Percentiles rank a stretch among this genome's conserved stretches.
These are phyloP conservation scores for Xylaria sp. DNA, from an alignment of 2,329 filamentous ascomycete genomes.

Conservation along the genomic window DNA sequence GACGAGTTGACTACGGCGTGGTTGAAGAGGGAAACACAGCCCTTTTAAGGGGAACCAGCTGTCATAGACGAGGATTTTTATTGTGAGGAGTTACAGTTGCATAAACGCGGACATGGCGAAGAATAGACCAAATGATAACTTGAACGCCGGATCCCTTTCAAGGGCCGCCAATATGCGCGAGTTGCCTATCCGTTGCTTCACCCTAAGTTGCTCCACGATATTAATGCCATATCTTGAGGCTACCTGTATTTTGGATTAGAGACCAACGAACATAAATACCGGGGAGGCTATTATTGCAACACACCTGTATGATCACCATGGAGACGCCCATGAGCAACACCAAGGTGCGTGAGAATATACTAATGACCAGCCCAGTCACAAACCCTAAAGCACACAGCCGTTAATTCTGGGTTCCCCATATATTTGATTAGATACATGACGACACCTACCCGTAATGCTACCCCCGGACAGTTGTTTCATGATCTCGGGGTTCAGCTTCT, in stretches of 20 bases:
- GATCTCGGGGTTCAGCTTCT: constrained; percentile 38
- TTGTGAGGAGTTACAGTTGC: constrained; percentile 41
- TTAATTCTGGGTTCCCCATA: not conserved
- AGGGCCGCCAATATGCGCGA: constrained; percentile 52
- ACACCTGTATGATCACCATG: constrained; percentile 65
- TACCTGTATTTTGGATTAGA: constrained; percentile 30
- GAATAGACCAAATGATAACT: constrained; percentile 70
- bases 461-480: constrained; percentile 57
- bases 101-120: constrained; percentile 71
- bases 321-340: constrained; percentile 68
- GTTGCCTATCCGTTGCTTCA: constrained; percentile 38
- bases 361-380: constrained; percentile 64
- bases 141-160: constrained; percentile 64
- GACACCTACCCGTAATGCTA: constrained; percentile 54
- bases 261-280: not conserved
- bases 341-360: constrained; percentile 71
- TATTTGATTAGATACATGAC: not conserved
- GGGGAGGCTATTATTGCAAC: not conserved
- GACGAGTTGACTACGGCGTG: constrained; percentile 75
- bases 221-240: constrained; percentile 40
- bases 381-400: constrained; percentile 57
- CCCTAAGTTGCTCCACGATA: constrained; percentile 34
- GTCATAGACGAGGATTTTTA: constrained; percentile 2
- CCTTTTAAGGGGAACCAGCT: constrained; percentile 45
- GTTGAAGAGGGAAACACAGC: constrained; percentile 84